Conservation (phyloP, 2,329 filamentous ascomycete genomes). For the Botrytis porri region DNA sequence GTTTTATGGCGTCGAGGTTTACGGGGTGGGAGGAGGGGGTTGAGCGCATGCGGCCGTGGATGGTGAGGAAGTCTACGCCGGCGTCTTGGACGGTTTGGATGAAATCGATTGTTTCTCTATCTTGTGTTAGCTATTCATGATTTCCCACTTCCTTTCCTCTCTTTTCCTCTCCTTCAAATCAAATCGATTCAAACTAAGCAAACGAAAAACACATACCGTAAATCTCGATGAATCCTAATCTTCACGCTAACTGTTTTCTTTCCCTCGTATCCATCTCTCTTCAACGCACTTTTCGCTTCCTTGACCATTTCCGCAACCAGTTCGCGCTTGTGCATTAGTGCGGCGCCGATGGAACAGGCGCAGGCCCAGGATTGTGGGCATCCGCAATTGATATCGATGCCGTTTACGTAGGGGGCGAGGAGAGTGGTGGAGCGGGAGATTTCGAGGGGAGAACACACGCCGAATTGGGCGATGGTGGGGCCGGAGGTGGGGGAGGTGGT, state of each 20-base stretch:
- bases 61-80: constrained; percentile 64
- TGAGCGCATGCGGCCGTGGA: constrained; percentile 62
- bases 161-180: too few species aligned
- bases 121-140: background rate
- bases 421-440: constrained; percentile 61
- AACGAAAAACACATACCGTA: constrained; percentile 46
- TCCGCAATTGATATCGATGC: constrained; percentile 70
- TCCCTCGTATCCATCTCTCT: constrained; percentile 50
- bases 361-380: constrained; percentile 73
- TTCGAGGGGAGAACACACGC: constrained; percentile 59
- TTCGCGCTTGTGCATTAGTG: constrained; percentile 63
- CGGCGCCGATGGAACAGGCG: constrained; percentile 63
- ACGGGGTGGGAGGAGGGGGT: constrained; percentile 62
- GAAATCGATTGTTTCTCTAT: constrained; percentile 52
- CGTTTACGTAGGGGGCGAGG: constrained; percentile 58
- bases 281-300: constrained; percentile 52
- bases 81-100: constrained; percentile 59
- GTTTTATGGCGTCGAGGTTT: constrained; percentile 56
- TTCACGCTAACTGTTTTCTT: constrained; percentile 62
- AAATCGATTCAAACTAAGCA: too few species aligned
- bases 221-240: constrained; percentile 64
- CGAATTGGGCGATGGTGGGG: constrained; percentile 66
- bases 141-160: fast-evolving
- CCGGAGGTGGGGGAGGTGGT: constrained; percentile 55
- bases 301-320: constrained; percentile 64